phyloP scores from a whole-genome alignment of 73 alveolate genomes.

The Effrenium voratum region DNA sequence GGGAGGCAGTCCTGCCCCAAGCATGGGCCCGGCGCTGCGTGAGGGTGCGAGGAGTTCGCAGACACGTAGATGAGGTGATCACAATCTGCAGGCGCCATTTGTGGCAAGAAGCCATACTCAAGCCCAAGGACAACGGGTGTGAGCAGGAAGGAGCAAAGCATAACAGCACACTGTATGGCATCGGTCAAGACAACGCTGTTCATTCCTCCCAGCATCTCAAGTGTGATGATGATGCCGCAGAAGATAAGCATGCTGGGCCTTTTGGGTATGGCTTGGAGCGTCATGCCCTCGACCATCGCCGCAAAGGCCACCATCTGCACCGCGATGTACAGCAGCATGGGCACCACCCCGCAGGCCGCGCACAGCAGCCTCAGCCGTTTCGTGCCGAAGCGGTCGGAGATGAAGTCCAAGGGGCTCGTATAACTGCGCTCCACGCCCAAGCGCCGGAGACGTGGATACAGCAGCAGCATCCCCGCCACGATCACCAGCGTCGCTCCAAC shows the following conservation, averaged over 20 bases:
- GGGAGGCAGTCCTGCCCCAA: constrained; percentile 11
- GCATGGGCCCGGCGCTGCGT: constrained; percentile 10
- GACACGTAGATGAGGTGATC: constrained; percentile 10
- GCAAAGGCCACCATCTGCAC: constrained; percentile 85
- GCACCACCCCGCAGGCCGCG: constrained; percentile 78
- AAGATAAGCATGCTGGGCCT: constrained; percentile 75
- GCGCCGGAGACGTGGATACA: constrained; percentile 78
- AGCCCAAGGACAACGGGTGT: constrained; percentile 39
- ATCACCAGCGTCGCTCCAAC: constrained; percentile 65
- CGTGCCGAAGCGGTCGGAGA: constrained; percentile 80
- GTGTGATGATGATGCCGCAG: constrained; percentile 46
- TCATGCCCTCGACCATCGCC: constrained; percentile 84
- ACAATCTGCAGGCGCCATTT: constrained; percentile 59
- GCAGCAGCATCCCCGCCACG: constrained; percentile 85
- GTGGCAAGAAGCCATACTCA: constrained; percentile 52
- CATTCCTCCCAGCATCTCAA: constrained; percentile 76
- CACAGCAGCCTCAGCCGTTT: constrained; percentile 73
- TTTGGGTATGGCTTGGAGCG: constrained; percentile 67
- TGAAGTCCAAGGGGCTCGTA: constrained; percentile 80
- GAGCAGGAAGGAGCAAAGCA: constrained; percentile 50
- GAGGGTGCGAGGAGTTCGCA: constrained; percentile 25
- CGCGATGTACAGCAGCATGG: constrained; percentile 57
- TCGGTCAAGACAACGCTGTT: constrained; percentile 69
- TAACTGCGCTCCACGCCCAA: constrained; percentile 43
- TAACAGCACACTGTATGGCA: constrained; percentile 23